Evolutionary conservation across 2,329 filamentous ascomycete genomes (phyloP).

Genomic region (Aspergillus fijiensis): DNA sequence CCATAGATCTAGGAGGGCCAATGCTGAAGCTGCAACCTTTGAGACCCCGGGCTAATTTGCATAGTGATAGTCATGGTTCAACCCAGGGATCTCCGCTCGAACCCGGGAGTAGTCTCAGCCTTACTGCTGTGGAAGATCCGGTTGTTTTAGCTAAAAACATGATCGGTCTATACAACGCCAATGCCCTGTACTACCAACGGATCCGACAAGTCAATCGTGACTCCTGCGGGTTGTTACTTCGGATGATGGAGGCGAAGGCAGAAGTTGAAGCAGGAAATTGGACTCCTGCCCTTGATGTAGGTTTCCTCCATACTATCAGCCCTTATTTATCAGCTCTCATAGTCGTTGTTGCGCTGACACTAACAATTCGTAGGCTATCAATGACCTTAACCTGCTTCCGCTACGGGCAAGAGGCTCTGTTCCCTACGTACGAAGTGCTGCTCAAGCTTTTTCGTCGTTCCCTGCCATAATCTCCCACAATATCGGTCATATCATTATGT

Average conservation of each 20-base stretch:
- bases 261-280: conserved; percentile 60
- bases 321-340: neutral
- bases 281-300: conserved; percentile 64
- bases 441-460: conserved; percentile 75
- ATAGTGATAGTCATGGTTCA: conserved; percentile 31
- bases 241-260: conserved; percentile 61
- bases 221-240: conserved; percentile 58
- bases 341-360: conserved; percentile 9
- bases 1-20: conserved; percentile 80
- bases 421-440: conserved; percentile 72
- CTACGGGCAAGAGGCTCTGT: conserved; percentile 73
- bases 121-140: conserved; percentile 68
- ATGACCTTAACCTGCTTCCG: conserved; percentile 73
- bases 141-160: conserved; percentile 63
- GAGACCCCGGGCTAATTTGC: conserved; percentile 61
- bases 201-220: conserved; percentile 60
- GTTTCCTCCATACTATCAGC: conserved; percentile 25
- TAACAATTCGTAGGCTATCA: conserved; percentile 61
- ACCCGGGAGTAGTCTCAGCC: conserved; percentile 52
- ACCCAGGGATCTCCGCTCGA: conserved; percentile 47
- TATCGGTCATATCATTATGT: conserved; percentile 86
- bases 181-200: conserved; percentile 60
- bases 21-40: conserved; percentile 75
- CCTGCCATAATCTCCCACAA: conserved; percentile 82
- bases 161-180: conserved; percentile 60